Conservation (phyloP, 2,329 filamentous ascomycete species). For the Talaromyces islandicus region DNA sequence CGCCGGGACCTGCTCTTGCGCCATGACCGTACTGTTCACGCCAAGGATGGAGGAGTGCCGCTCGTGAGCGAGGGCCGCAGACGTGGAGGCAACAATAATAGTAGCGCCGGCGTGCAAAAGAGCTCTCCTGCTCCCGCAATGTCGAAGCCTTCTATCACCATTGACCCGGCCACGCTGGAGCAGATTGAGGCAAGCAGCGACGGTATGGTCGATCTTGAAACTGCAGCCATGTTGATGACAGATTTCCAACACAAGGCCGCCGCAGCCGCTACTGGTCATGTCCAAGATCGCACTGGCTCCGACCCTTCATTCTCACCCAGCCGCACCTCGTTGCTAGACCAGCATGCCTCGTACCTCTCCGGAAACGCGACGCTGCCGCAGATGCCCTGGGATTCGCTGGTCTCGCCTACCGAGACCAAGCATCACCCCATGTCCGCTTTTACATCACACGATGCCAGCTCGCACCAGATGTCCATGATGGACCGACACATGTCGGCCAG, state of each 20-base stretch:
- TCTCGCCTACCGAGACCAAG: constrained; percentile 68
- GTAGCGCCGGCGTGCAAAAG: constrained; percentile 28
- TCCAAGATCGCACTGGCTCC: constrained; percentile 40
- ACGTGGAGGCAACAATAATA: constrained; percentile 27
- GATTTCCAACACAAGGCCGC: constrained; percentile 96
- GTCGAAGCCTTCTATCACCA: constrained; percentile 67
- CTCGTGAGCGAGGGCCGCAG: constrained; percentile 93
- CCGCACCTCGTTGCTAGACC: constrained; percentile 67
- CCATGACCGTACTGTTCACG: constrained; percentile 97
- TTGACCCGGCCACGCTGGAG: constrained; percentile 82
- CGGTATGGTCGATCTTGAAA: constrained; percentile 90
- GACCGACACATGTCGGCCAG: constrained; percentile 55
- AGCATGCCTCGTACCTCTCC: constrained; percentile 68
- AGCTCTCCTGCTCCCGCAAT: constrained; percentile 30
- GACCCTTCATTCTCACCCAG: constrained; percentile 67
- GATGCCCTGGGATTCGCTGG: constrained; percentile 87
- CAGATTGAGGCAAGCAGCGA: constrained; percentile 89
- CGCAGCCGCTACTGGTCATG: constrained; percentile 49
- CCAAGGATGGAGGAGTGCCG: constrained; percentile 91
- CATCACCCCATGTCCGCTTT: constrained; percentile 66
- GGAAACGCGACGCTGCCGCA: constrained; percentile 76
- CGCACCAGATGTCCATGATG: constrained; percentile 63
- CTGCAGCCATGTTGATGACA: constrained; percentile 96
- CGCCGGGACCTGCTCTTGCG: constrained; percentile 91
- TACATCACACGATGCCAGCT: constrained; percentile 58